Base-by-base conservation (phyloP, 2,329 filamentous ascomycete species). In the Fusarium sp. region DNA sequence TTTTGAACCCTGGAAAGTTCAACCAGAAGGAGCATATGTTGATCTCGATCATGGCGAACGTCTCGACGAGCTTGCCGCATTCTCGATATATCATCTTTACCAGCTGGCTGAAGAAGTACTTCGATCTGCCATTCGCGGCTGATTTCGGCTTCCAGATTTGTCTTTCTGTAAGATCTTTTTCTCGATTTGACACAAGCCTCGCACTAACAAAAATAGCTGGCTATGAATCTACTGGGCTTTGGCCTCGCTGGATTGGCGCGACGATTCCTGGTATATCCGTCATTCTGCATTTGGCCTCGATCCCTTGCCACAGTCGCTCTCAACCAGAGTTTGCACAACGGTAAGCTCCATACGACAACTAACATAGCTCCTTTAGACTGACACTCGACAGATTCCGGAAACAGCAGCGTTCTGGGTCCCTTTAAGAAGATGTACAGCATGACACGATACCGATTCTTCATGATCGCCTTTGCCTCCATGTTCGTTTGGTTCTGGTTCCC, bases 1-100 rank as follows among this genome's bases (percentile, higher is more conserved):
- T 78, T 10, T 76, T 87, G 15, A 87, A 87, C 64, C 84, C 86
- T 0, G 84, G 85, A 0, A 81, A 80, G 1, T 88, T 88, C 74
- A 85, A 82, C 49, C 83, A 83, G 68, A 89, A 89, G 71, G 86
- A 89, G 73, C 86, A 89, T 68, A 85, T 86, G 79, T 75, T 88
- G n/a, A 84, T 87, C 35, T 84, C 84, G 5, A 84, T 87, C 65
- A 86, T 86, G 80, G 69, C 71, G 0, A 73, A 71, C 32, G 70
- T 72, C 0, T 66, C 70, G 2, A 48, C 71, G 2, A 65, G 46
- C 2, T 44, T 72, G n/a, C 70, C 70, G 4, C 71, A 72, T 14
- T 72, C 70, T 2, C 37, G 69, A 22, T 71, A 65, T 6, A 59
- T 71, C 20, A 49, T 72, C 6, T 72, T 72, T 1, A 73, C 68